These are phyloP conservation scores for Trichomonascus vanleenenianus DNA, from an alignment of 805 yeast species.

Conservation along the genomic window DNA sequence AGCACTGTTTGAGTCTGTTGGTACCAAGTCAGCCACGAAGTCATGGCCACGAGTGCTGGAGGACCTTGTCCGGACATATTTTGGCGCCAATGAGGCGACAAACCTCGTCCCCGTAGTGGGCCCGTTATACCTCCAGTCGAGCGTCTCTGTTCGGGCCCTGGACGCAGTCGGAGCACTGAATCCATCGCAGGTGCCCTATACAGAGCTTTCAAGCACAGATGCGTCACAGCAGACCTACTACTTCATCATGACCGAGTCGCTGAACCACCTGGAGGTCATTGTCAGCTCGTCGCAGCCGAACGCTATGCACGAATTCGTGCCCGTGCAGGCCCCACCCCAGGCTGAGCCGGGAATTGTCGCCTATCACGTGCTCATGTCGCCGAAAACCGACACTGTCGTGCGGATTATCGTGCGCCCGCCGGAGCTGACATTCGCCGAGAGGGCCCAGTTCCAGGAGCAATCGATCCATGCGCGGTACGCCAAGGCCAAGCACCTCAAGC, in stretches of 20 bases:
- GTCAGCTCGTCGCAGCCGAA: background rate
- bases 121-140: no score
- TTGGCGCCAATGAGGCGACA: conserved; percentile 16
- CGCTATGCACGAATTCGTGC: conserved; percentile 11
- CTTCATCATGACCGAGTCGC: conserved; percentile 14
- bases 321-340: background rate
- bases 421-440: conserved; percentile 39
- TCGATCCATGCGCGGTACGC: conserved; percentile 47
- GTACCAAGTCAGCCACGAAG: background rate
- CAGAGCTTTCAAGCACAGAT: no score
- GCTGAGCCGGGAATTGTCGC: no score
- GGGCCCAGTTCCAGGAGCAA: conserved; percentile 39
- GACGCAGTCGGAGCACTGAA: no score
- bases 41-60: conserved; percentile 24
- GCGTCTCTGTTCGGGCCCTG: no score
- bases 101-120: background rate
- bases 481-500: conserved; percentile 21
- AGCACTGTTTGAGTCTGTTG: no score
- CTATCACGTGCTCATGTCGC: conserved; percentile 8
- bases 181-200: no score
- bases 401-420: conserved; percentile 19
- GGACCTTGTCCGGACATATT: conserved; percentile 22
- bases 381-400: conserved; percentile 15
- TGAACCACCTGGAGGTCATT: conserved; percentile 19
- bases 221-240: conserved; percentile 4